Evolutionary conservation across 176 grass and related monocot species (phyloP).

Genomic region (Aegilops tauschii): DNA sequence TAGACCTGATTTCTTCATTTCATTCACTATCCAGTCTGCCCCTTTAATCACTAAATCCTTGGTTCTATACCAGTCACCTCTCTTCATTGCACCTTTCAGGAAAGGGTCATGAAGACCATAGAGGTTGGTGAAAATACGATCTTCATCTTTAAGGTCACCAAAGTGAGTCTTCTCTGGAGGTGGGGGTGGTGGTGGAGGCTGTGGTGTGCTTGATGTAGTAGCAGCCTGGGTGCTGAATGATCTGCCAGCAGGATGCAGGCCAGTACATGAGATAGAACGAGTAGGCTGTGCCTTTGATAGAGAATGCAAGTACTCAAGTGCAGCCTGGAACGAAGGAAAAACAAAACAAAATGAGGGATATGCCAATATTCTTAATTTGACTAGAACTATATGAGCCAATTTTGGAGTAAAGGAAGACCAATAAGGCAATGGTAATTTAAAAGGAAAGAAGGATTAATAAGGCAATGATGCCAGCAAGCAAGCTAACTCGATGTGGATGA

Average conservation of each 20-base stretch:
- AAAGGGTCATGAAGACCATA: constrained; percentile 88
- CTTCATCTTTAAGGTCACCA: constrained; percentile 69
- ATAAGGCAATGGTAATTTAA: not conserved
- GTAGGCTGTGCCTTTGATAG: constrained; percentile 40
- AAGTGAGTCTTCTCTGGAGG: constrained; percentile 91
- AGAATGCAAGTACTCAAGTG: constrained; percentile 36
- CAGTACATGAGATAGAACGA: constrained; percentile 37
- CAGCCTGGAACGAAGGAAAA: constrained; percentile 18
- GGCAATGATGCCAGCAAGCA: not conserved
- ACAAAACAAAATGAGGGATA: not conserved
- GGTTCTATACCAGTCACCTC: constrained; percentile 82
- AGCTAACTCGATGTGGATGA: not conserved
- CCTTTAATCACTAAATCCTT: constrained; percentile 91
- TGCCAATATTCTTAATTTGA: not conserved
- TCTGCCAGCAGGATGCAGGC: constrained; percentile 29
- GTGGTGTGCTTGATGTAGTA: constrained; percentile 63
- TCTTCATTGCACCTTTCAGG: constrained; percentile 86
- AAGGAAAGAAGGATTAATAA: not conserved
- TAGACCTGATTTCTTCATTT: constrained; percentile 93
- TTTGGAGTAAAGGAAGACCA: not conserved
- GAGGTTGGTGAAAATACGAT: constrained; percentile 90
- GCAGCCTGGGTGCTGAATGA: constrained; percentile 70
- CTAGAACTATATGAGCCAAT: not conserved
- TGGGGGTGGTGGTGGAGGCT: constrained; percentile 64
- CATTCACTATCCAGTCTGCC: constrained; percentile 86